These are phyloP conservation scores for Fusarium pseudoanthophilum DNA, from an alignment of 2,329 filamentous ascomycete species.

Conservation along the genomic window DNA sequence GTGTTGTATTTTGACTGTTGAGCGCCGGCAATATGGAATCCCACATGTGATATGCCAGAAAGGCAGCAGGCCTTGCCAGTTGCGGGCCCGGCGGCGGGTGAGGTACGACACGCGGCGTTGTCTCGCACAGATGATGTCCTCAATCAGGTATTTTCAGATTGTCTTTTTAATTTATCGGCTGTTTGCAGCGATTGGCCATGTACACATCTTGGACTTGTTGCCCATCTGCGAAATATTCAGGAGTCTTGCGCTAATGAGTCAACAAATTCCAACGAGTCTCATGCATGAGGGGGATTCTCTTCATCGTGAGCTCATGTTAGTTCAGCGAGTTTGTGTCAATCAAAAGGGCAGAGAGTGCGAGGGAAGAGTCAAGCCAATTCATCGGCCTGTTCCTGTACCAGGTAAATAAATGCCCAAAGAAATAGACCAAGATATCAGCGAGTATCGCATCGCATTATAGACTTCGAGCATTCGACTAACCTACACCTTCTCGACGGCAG, in stretches of 20 bases:
- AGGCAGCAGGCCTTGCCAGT: too few relatives aligned
- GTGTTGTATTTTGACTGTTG: not conserved
- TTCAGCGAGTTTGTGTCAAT: too few relatives aligned
- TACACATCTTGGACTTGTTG: not conserved
- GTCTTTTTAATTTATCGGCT: not conserved
- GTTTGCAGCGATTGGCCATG: not conserved
- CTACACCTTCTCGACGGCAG: too few relatives aligned
- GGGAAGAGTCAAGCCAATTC: not conserved
- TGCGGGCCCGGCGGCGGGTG: not conserved
- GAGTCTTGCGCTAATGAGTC: not conserved
- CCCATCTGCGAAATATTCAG: not conserved
- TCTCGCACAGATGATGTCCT: not conserved
- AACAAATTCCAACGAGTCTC: not conserved
- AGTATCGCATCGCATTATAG: accelerated
- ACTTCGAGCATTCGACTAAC: not conserved
- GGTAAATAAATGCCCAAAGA: accelerated
- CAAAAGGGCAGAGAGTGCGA: not conserved
- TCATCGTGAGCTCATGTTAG: too few relatives aligned
- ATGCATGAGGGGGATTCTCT: not conserved
- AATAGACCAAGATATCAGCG: not conserved
- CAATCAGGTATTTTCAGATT: not conserved
- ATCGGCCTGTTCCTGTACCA: not conserved
- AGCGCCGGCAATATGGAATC: not conserved
- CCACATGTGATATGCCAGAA: not conserved
- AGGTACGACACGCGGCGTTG: not conserved